Conservation (phyloP, 768 basidiomycete species). For the Serendipita sp. region DNA sequence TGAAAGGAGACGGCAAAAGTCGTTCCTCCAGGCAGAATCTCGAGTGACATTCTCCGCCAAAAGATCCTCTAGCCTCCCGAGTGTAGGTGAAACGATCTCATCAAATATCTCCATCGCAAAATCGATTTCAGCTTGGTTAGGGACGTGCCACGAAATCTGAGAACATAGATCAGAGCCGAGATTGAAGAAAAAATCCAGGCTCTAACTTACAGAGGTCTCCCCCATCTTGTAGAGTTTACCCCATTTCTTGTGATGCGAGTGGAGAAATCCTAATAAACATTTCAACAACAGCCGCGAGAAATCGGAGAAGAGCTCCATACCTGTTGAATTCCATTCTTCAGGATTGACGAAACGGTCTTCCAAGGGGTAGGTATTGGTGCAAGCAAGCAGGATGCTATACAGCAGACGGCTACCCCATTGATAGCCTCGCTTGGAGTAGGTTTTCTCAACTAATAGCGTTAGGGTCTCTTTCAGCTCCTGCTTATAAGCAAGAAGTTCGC, state of each 20-base stretch:
- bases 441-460: constrained; percentile 48
- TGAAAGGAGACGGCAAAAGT: constrained; percentile 71
- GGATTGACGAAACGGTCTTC: constrained; percentile 73
- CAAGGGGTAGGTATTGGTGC: constrained; percentile 66
- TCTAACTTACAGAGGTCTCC: constrained; percentile 44
- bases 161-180: not conserved
- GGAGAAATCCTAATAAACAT: constrained; percentile 39
- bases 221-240: constrained; percentile 58
- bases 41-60: constrained; percentile 33
- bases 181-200: not conserved
- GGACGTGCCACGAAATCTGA: constrained; percentile 67
- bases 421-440: constrained; percentile 66
- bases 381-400: constrained; percentile 51
- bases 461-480: constrained; percentile 46
- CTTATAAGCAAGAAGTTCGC: constrained; percentile 49
- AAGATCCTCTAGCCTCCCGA: constrained; percentile 39
- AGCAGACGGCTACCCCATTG: constrained; percentile 68
- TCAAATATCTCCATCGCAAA: constrained; percentile 57
- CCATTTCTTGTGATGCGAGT: constrained; percentile 61
- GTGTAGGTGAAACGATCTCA: constrained; percentile 47
- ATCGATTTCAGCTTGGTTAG: constrained; percentile 50
- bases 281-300: not conserved
- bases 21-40: constrained; percentile 62
- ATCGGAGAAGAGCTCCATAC: constrained; percentile 24
- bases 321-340: constrained; percentile 56